phyloP scores from a whole-genome alignment of 2,329 filamentous ascomycete species.

The Fusarium sp. region DNA sequence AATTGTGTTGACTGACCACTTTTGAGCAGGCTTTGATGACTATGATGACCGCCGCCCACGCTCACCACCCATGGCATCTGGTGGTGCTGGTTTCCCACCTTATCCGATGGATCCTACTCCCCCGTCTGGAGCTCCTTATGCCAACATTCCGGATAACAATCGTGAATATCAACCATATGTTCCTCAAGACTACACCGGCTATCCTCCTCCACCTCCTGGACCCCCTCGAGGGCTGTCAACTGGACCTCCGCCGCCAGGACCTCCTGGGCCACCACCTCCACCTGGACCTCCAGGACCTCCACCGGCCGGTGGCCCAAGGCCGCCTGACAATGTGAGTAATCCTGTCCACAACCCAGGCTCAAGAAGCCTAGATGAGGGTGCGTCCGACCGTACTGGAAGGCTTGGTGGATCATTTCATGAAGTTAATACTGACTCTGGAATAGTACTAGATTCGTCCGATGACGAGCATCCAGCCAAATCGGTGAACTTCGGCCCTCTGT shows the following conservation, averaged over 20 bases:
- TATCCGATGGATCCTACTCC: conserved; percentile 50
- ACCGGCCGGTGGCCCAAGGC: conserved; percentile 48
- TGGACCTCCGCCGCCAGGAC: conserved; percentile 37
- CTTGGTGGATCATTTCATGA: conserved; percentile 6
- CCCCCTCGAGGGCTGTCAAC: conserved; percentile 38
- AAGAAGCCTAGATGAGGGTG: conserved; percentile 52
- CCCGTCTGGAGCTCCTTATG: conserved; percentile 46
- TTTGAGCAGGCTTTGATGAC: conserved; percentile 43
- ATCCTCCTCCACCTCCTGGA: conserved; percentile 54
- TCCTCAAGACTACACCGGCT: conserved; percentile 57
- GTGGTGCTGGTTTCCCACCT: conserved; percentile 62
- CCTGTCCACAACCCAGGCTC: conserved; percentile 46
- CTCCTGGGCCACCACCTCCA: conserved; percentile 48
- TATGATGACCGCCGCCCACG: conserved; percentile 54
- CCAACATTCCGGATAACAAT: conserved; percentile 51
- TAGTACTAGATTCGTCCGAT: conserved; percentile 45
- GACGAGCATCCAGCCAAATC: conserved; percentile 50
- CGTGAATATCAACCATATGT: conserved; percentile 55
- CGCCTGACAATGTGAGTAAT: conserved; percentile 59
- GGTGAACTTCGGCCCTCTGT: conserved; percentile 61
- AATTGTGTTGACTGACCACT: conserved; percentile 25
- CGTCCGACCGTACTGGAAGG: conserved; percentile 48
- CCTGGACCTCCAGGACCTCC: conserved; percentile 49
- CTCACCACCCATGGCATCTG: conserved; percentile 63
- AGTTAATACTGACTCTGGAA: conserved; percentile 36